Evolutionary conservation across 805 yeast genomes (phyloP), one percentile per base, ranked within the genome.

Genomic region (Scheffersomyces lignosus): DNA sequence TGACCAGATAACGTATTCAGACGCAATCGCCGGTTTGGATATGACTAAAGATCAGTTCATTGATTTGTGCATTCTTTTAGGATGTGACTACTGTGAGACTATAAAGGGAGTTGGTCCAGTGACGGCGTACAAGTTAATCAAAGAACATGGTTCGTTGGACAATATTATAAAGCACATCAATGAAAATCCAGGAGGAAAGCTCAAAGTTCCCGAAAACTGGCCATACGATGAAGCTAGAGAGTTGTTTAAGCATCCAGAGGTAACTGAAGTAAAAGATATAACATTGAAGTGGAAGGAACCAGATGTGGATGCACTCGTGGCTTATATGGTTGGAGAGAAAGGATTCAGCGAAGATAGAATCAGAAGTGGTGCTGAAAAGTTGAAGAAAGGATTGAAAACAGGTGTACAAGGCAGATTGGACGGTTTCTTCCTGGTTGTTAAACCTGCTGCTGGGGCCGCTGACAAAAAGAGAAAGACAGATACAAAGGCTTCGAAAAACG

Each of bases 71-170:
- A 91, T 93, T 28, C 70, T 93, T 52, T 67, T 93, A 31, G 99
- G 99, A 1, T 93, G 99, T 63, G 99, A 93, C 67, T 93, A 93
- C 62, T 88, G 96, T 65, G 97, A 91, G 47, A 86, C 96, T 3
- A 90, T 93, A 40, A 80, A 80, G 51, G 99, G 99, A 16, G 83
- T 93, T 43, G 99, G 99, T 6, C 98, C 98, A 1, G 93, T 86
- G 2, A 91, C 96, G 1, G 99, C 97, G 0, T 71, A 77, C 45
- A 91, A 93, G 54, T 71, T 93, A 43, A 87, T 93, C 44, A 83
- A 81, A 55, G 96, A 91, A 54, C 89, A 87, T 58, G 81, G 84
- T 1, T 72, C 84, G 0, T 71, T 93, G 32, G 98, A 91, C 43
- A 82, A 81, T 26, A 80, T 93, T 28, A 77, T 91, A 27, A 80